Evolutionary conservation across 352 stramenopile species (phyloP).

Genomic region (Phytopythium helicoides): DNA sequence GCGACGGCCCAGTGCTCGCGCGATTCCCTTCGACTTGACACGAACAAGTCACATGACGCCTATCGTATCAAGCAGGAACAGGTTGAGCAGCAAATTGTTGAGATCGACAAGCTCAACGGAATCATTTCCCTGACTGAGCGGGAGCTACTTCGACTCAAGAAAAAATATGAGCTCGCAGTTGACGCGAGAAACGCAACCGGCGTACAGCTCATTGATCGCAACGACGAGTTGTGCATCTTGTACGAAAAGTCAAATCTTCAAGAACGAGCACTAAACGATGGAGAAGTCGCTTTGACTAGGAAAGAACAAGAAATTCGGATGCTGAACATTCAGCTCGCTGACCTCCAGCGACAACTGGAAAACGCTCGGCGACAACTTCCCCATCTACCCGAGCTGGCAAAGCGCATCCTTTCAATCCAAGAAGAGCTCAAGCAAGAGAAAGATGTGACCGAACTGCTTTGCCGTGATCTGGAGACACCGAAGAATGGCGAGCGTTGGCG

Average conservation of each 20-base stretch:
- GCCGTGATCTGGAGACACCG: slow-evolving; percentile 90
- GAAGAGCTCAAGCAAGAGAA: slow-evolving; percentile 84
- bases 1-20: slow-evolving; percentile 84
- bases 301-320: slow-evolving; percentile 83
- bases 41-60: slow-evolving; percentile 88
- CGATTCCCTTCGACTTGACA: slow-evolving; percentile 87
- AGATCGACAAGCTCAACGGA: slow-evolving; percentile 94
- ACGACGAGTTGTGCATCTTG: slow-evolving; percentile 94
- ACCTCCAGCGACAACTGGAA: slow-evolving; percentile 84
- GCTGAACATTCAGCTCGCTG: slow-evolving; percentile 74
- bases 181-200: slow-evolving; percentile 87
- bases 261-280: slow-evolving; percentile 77
- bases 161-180: slow-evolving; percentile 87
- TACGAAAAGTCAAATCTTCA: slow-evolving; percentile 93
- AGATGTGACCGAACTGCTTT: slow-evolving; percentile 87
- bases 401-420: slow-evolving; percentile 78
- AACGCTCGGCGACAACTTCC: slow-evolving; percentile 74
- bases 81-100: slow-evolving; percentile 94
- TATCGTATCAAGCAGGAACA: slow-evolving; percentile 90
- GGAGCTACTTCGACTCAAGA: slow-evolving; percentile 92
- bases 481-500: slow-evolving; percentile 88
- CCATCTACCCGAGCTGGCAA: slow-evolving; percentile 72
- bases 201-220: slow-evolving; percentile 93
- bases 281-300: slow-evolving; percentile 73
- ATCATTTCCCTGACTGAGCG: slow-evolving; percentile 92